phyloP scores from a whole-genome alignment of 352 stramenopile genomes.

The Pythium guiyangense region DNA sequence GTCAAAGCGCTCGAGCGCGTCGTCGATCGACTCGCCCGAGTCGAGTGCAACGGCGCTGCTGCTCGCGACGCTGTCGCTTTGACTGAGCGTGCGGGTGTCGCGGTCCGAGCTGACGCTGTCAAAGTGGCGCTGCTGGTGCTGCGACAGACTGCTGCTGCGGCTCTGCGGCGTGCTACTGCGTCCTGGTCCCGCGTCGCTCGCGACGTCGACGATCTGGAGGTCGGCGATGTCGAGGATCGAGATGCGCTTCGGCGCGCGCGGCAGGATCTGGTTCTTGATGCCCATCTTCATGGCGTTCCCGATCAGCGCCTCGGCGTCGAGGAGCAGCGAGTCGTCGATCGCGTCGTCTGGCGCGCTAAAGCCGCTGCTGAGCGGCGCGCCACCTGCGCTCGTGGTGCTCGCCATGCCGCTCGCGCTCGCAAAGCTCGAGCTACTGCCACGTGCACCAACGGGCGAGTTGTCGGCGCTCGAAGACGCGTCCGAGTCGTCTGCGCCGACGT shows the following conservation, averaged over 20 bases:
- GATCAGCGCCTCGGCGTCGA: conserved; percentile 69
- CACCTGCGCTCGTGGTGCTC: no score
- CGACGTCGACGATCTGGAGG: conserved; percentile 57
- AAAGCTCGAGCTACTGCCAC: conserved; percentile 6
- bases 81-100: conserved; percentile 7
- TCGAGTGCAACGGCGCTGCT: conserved; percentile 8
- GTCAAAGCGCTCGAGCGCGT: conserved; percentile 50
- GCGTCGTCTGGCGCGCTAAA: conserved; percentile 13
- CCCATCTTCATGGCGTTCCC: conserved; percentile 69
- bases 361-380: no score
- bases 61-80: conserved; percentile 5
- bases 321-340: conserved; percentile 46
- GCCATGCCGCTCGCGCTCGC: not conserved
- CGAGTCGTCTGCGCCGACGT: conserved; percentile 16
- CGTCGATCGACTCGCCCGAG: conserved; percentile 27
- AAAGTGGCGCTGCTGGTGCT: no score
- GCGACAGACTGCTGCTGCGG: no score
- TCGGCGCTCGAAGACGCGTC: conserved; percentile 9
- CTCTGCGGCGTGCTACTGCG: no score
- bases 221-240: conserved; percentile 65
- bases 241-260: conserved; percentile 45
- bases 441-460: conserved; percentile 7
- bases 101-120: conserved; percentile 17
- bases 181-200: conserved; percentile 1
- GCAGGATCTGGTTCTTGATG: conserved; percentile 54